phyloP scores from a whole-genome alignment of 345 rosid species.

The Bruguiera gymnorhiza region DNA sequence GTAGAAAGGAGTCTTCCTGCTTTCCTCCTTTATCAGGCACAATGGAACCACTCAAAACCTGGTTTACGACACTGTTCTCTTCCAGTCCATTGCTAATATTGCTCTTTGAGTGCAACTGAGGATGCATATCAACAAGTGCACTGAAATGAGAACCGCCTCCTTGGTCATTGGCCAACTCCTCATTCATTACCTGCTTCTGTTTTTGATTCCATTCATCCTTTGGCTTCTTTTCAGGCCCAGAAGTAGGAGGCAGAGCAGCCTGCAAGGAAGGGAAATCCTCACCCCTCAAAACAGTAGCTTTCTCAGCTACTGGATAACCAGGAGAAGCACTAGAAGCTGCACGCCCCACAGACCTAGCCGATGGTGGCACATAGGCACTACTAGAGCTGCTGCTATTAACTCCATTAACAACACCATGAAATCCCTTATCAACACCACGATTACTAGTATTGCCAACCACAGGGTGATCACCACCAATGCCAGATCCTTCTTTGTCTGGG shows the following conservation, averaged over 20 bases:
- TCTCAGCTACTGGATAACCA: constrained; percentile 38
- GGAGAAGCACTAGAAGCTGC: constrained; percentile 33
- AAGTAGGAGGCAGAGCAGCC: constrained; percentile 60
- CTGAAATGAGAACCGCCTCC: constrained; percentile 34
- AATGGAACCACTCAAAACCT: constrained; percentile 35
- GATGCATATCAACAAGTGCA: constrained; percentile 55
- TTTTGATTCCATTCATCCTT: constrained; percentile 66
- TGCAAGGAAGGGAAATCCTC: constrained; percentile 92
- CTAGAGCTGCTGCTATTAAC: constrained; percentile 33
- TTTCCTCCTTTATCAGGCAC: constrained; percentile 46
- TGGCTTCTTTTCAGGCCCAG: constrained; percentile 62
- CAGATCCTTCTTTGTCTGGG: constrained; percentile 55
- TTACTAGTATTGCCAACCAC: neutral
- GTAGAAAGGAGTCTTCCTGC: constrained; percentile 58
- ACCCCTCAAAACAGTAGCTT: constrained; percentile 70
- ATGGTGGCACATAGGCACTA: constrained; percentile 47
- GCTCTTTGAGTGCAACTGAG: constrained; percentile 51
- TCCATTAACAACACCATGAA: constrained; percentile 38
- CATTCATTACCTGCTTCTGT: constrained; percentile 50
- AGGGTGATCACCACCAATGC: constrained; percentile 21
- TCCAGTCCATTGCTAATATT: constrained; percentile 31
- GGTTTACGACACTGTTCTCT: constrained; percentile 38
- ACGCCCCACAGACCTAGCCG: constrained; percentile 36
- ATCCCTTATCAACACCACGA: constrained; percentile 37
- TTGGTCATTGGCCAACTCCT: constrained; percentile 41